Evolutionary conservation across 2,329 filamentous ascomycete genomes (phyloP).

Genomic region (Hypoxylon sp.): DNA sequence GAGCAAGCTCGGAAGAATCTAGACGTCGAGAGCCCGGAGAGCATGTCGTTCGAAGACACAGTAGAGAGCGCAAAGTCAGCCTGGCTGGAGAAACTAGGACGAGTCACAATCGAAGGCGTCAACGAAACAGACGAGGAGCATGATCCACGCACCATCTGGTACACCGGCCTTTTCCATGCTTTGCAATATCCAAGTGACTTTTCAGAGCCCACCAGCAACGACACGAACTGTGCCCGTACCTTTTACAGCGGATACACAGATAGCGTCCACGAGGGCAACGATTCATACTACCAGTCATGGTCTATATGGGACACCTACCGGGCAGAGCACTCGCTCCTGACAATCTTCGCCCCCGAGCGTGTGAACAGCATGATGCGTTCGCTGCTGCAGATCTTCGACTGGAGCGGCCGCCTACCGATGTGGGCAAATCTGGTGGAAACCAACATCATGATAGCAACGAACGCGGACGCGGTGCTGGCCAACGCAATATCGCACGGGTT

Average conservation of each 20-base stretch:
- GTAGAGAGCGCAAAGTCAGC: constrained; percentile 51
- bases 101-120: constrained; percentile 53
- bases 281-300: constrained; percentile 60
- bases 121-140: constrained; percentile 52
- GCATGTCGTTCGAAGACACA: constrained; percentile 48
- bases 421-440: constrained; percentile 60
- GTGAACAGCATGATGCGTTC: constrained; percentile 58
- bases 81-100: constrained; percentile 56
- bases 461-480: constrained; percentile 57
- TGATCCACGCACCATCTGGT: constrained; percentile 55
- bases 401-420: constrained; percentile 56
- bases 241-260: constrained; percentile 59
- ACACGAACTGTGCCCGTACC: constrained; percentile 35
- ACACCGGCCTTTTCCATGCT: constrained; percentile 55
- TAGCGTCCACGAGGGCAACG: constrained; percentile 50
- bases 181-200: constrained; percentile 58
- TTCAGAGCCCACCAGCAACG: constrained; percentile 50
- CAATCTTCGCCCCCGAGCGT: constrained; percentile 55
- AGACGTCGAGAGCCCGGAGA: constrained; percentile 52
- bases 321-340: constrained; percentile 55
- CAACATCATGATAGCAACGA: constrained; percentile 60
- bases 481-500: constrained; percentile 55
- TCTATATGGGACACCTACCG: constrained; percentile 60
- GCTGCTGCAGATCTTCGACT: constrained; percentile 55
- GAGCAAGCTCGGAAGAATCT: constrained; percentile 56